Evolutionary conservation across 2,329 filamentous ascomycete species (phyloP).

Genomic region (Blumeria hordei): DNA sequence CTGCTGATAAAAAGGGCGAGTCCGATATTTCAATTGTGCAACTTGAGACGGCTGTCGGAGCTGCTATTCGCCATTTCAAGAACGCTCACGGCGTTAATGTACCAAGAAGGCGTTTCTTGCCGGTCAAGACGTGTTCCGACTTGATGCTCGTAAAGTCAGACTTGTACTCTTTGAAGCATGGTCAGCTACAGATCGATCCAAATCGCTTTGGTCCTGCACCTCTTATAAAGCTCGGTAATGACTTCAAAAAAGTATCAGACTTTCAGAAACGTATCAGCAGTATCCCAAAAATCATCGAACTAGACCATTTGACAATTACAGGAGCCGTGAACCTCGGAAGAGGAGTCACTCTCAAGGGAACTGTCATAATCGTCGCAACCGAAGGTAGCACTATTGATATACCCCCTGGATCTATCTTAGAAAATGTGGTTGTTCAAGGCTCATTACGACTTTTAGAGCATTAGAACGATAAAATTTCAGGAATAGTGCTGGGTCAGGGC

Average conservation of each 20-base stretch:
- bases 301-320: constrained; percentile 91
- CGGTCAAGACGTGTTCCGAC: constrained; percentile 98
- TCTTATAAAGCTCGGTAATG: constrained; percentile 91
- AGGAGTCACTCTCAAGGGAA: constrained; percentile 89
- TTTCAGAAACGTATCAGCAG: constrained; percentile 73
- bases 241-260: constrained; percentile 99
- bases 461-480: constrained; percentile 16
- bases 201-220: constrained; percentile 91
- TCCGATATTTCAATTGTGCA: constrained; percentile 93
- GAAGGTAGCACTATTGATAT: constrained; percentile 97
- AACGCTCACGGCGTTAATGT: constrained; percentile 99
- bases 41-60: constrained; percentile 94
- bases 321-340: constrained; percentile 92
- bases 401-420: constrained; percentile 82
- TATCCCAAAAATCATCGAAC: constrained; percentile 76
- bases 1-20: constrained; percentile 98
- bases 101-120: constrained; percentile 88
- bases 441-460: constrained; percentile 57
- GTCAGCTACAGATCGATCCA: constrained; percentile 89
- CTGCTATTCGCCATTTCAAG: constrained; percentile 94
- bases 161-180: constrained; percentile 95
- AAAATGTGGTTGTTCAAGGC: constrained; percentile 98
- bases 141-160: constrained; percentile 99
- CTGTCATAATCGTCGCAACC: constrained; percentile 94
- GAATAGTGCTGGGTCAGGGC: too few relatives aligned